Evolutionary conservation across 2,329 filamentous ascomycete species (phyloP).

Genomic region (Madurella mycetomatis): DNA sequence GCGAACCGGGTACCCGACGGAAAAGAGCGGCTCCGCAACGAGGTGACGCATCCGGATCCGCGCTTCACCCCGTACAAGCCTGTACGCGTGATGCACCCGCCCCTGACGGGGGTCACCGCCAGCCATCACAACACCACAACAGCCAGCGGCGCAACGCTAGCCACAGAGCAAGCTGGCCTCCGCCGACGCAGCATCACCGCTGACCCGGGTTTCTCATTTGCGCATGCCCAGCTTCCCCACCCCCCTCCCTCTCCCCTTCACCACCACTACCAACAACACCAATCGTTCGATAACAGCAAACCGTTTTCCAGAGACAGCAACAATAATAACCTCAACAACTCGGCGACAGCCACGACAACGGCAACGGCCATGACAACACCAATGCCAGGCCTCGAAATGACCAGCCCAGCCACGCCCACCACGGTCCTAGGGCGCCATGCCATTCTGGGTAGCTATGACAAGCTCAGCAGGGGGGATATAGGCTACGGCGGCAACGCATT

Average conservation of each 20-base stretch:
- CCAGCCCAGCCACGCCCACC: not conserved
- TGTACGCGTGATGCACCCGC: conserved; percentile 46
- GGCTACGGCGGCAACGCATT: conserved; percentile 50
- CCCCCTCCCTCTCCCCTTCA: too few relatives aligned
- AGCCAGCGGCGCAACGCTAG: conserved; percentile 44
- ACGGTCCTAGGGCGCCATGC: conserved; percentile 5
- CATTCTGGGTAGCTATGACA: conserved; percentile 49
- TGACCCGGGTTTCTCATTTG: conserved; percentile 38
- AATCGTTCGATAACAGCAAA: not conserved
- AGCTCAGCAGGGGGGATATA: conserved; percentile 61
- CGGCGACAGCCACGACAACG: not conserved
- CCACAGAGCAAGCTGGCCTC: conserved; percentile 53
- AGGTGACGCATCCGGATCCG: conserved; percentile 84
- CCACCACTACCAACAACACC: conserved; percentile 13
- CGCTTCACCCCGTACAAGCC: conserved; percentile 81
- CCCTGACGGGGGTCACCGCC: conserved; percentile 4
- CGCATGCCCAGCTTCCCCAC: too few relatives aligned
- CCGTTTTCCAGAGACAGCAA: not conserved
- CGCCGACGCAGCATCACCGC: conserved; percentile 48
- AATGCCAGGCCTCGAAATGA: conserved; percentile 24
- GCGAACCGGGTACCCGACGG: conserved; percentile 94
- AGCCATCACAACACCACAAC: not conserved
- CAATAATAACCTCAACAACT: not conserved
- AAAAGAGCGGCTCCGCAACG: conserved; percentile 86
- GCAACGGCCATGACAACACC: conserved; percentile 7